phyloP scores from a whole-genome alignment of 1,284 basidiomycete species.

The Cerrena zonata region DNA sequence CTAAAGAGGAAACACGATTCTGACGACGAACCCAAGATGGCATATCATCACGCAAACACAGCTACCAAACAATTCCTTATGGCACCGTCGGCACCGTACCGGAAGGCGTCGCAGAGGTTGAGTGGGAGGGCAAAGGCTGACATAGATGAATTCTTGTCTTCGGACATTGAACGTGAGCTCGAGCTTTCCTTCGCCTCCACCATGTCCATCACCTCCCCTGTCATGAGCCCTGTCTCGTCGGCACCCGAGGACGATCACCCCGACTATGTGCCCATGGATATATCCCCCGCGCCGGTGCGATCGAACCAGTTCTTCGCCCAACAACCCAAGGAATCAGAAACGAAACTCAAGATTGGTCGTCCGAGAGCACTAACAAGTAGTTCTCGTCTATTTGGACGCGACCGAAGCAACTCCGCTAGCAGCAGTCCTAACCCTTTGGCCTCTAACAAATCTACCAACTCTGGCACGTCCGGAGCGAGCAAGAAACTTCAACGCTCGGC shows the following conservation, averaged over 20 bases:
- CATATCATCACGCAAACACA: background rate
- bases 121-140: slow-evolving; percentile 40
- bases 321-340: slow-evolving; percentile 11
- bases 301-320: slow-evolving; percentile 14
- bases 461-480: slow-evolving; percentile 14
- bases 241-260: slow-evolving; percentile 41
- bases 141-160: slow-evolving; percentile 60
- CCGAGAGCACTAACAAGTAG: slow-evolving; percentile 57
- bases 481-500: slow-evolving; percentile 56
- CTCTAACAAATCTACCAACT: slow-evolving; percentile 29
- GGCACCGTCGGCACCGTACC: slow-evolving; percentile 45
- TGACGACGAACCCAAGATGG: background rate
- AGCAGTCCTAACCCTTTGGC: slow-evolving; percentile 18
- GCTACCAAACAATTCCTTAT: slow-evolving; percentile 26
- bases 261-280: slow-evolving; percentile 62
- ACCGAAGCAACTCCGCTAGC: slow-evolving; percentile 52
- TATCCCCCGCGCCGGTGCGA: slow-evolving; percentile 58
- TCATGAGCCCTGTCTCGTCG: slow-evolving; percentile 39
- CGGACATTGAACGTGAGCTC: slow-evolving; percentile 61
- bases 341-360: slow-evolving; percentile 31
- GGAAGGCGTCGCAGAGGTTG: slow-evolving; percentile 39
- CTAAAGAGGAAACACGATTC: slow-evolving; percentile 1
- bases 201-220: slow-evolving; percentile 70
- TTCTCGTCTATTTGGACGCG: slow-evolving; percentile 63
- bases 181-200: slow-evolving; percentile 76